A percentile compares a stretch with the other conserved stretches of the same genome.
Evolutionary conservation across 2,329 filamentous ascomycete species (phyloP).

Genomic region (Talaromyces sp.): DNA sequence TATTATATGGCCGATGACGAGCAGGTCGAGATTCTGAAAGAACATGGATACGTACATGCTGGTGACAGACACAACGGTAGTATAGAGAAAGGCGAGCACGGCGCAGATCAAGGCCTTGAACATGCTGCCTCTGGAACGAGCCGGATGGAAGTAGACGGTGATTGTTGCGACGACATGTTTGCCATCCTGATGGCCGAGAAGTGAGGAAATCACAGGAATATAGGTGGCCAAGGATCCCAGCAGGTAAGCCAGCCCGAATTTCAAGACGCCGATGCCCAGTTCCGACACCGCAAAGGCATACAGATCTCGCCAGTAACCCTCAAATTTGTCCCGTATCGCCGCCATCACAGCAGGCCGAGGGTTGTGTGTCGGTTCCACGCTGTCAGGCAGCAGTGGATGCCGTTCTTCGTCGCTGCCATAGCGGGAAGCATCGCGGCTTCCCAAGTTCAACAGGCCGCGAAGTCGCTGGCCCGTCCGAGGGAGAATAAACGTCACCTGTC

Average conservation of each 20-base stretch:
- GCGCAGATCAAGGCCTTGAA: constrained; percentile 76
- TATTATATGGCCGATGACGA: constrained; percentile 69
- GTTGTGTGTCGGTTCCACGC: not conserved
- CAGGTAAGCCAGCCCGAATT: constrained; percentile 86
- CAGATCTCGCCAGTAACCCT: constrained; percentile 35
- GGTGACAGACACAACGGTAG: constrained; percentile 67
- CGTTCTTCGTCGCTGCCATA: constrained; percentile 38
- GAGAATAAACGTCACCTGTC: constrained; percentile 81
- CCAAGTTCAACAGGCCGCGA: constrained; percentile 73
- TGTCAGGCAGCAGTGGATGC: constrained; percentile 27
- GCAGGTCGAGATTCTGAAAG: constrained; percentile 64
- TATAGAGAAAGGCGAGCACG: constrained; percentile 72
- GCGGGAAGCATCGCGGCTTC: constrained; percentile 43
- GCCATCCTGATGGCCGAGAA: constrained; percentile 78
- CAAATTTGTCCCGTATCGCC: constrained; percentile 24
- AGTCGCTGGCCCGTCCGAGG: constrained; percentile 81
- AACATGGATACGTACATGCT: constrained; percentile 87
- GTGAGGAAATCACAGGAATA: constrained; percentile 64
- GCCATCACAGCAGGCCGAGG: constrained; percentile 14
- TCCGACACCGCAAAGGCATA: constrained; percentile 65
- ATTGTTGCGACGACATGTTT: constrained; percentile 93
- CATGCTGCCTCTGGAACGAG: constrained; percentile 83
- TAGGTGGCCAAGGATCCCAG: constrained; percentile 84
- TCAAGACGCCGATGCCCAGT: constrained; percentile 74
- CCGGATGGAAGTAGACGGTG: constrained; percentile 92